These are phyloP conservation scores for Phaeosphaeria sp. DNA, from an alignment of 2,329 filamentous ascomycete genomes.

Conservation along the genomic window DNA sequence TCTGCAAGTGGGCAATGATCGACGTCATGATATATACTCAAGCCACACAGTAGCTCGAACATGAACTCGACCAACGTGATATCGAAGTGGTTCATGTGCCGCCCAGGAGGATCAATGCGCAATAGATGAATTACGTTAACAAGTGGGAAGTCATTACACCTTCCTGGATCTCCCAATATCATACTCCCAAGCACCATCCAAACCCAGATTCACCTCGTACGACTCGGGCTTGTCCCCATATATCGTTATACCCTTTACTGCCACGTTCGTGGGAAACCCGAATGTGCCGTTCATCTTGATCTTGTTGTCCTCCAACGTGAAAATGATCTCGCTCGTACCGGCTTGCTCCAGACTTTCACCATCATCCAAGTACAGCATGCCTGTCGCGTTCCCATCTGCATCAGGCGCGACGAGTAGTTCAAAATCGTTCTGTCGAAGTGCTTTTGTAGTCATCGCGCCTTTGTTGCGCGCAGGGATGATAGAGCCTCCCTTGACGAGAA, in stretches of 20 bases:
- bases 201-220: conserved; percentile 31
- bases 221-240: conserved; percentile 23
- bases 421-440: conserved; percentile 70
- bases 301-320: conserved; percentile 63
- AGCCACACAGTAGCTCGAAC: not conserved
- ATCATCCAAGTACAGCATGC: conserved; percentile 78
- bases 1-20: not conserved
- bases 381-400: conserved; percentile 66
- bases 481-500: conserved; percentile 69
- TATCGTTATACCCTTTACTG: conserved; percentile 32
- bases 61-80: not conserved
- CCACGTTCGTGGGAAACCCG: conserved; percentile 51
- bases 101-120: too few relatives aligned
- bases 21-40: not conserved
- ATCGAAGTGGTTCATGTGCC: too few relatives aligned
- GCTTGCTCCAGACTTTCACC: conserved; percentile 71
- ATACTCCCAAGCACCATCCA: conserved; percentile 29
- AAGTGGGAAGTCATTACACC: not conserved
- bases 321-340: conserved; percentile 63
- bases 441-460: conserved; percentile 68
- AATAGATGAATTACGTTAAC: not conserved
- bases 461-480: conserved; percentile 66
- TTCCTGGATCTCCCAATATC: conserved; percentile 18
- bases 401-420: conserved; percentile 74
- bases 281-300: conserved; percentile 64